Evolutionary conservation across 176 grass and related monocot genomes (phyloP).

Genomic region (Paspalum notatum): DNA sequence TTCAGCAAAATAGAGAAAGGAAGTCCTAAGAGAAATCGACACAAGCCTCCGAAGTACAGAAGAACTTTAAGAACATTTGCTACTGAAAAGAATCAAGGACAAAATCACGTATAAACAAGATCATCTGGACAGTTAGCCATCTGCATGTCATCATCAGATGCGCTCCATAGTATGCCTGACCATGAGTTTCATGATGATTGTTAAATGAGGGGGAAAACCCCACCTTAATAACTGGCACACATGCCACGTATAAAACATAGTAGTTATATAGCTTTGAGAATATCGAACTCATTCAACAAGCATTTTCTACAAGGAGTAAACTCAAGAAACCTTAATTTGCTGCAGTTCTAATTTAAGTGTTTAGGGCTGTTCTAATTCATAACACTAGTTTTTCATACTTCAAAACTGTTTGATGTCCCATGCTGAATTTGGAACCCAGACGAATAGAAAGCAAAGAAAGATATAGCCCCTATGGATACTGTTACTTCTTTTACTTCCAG

Average conservation of each 20-base stretch:
- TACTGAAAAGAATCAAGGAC: conserved; percentile 46
- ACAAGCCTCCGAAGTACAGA: conserved; percentile 51
- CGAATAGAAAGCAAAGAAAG: background rate
- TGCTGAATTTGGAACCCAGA: conserved; percentile 1
- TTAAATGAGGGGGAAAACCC: conserved; percentile 36
- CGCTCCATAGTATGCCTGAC: conserved; percentile 16
- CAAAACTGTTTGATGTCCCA: background rate
- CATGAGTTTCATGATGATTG: conserved; percentile 24
- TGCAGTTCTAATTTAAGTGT: background rate
- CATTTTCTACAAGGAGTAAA: background rate
- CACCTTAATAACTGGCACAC: conserved; percentile 3
- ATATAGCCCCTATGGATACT: background rate
- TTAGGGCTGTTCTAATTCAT: background rate
- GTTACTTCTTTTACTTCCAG: conserved; percentile 10
- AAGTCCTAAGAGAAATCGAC: conserved; percentile 26
- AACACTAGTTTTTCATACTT: conserved; percentile 8
- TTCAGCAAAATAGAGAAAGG: conserved; percentile 40
- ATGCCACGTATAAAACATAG: conserved; percentile 32
- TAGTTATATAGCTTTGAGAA: conserved; percentile 17
- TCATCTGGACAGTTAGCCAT: conserved; percentile 34
- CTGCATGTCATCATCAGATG: conserved; percentile 44
- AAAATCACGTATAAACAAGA: conserved; percentile 37
- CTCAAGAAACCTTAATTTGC: background rate
- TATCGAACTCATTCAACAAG: conserved; percentile 22
- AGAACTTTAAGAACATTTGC: conserved; percentile 48